Evolutionary conservation across 192 early-diverging fungal species (phyloP), one percentile per base, ranked within the genome.

Genomic region (Coemansia asiatica): DNA sequence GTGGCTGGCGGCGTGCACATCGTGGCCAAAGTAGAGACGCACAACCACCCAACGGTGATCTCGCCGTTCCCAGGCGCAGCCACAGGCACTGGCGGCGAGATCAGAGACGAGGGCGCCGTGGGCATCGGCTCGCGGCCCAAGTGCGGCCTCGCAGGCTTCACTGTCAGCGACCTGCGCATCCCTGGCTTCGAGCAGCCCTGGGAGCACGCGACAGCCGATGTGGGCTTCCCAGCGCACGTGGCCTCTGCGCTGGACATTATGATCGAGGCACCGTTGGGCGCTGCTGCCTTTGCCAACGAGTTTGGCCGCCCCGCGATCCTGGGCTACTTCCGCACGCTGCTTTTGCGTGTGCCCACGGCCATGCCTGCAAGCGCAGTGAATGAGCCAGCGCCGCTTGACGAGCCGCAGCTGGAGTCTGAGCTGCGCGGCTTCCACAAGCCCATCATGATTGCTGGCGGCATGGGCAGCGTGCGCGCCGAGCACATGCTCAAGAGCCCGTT

Each of bases 1-100:
- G 71, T 66, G 10, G 40, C 49, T 0, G 69, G 72, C 46, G 69
- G 60, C 1, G 89, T 98, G 25, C 94, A 99, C 79, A 92, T 91
- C 49, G 85, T 98, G 29, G 90, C 89, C 63, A 97, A 99, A 84
- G 98, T 99, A 19, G 98, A 99, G 85, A 99, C 98, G 1, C 98
- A 99, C 84, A 99, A 99, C 77, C 98, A 99, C 75, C 98, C 98
- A 36, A 99, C 96, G 18, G 94, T 95, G 22, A 95, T 99, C 21
- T 98, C 96, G 56, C 98, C 98, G 26, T 97, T 92, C 79, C 92
- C 98, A 22, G 98, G 98, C 67, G 98, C 98, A 22, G 90, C 96
- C 5, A 99, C 98, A 19, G 98, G 98, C 51, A 91, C 95, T 21
- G 98, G 98, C 72, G 98, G 98, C 75, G 98, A 99, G 80, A 99